phyloP scores from a whole-genome alignment of 2,329 filamentous ascomycete genomes.

The Fusarium sp. region DNA sequence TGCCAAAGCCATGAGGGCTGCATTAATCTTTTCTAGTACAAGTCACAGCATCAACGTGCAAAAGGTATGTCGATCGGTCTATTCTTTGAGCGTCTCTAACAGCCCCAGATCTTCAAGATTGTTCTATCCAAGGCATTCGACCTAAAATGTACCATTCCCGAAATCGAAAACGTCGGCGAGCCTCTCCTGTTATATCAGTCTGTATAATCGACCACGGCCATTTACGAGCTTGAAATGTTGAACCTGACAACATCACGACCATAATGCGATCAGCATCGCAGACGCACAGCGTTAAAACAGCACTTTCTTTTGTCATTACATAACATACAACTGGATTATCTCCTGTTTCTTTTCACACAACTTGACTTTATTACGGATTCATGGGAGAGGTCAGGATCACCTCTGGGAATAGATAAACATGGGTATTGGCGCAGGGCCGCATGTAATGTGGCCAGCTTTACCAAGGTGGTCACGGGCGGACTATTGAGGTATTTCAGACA shows the following conservation, averaged over 20 bases:
- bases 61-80: constrained; percentile 69
- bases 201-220: constrained; percentile 48
- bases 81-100: not conserved
- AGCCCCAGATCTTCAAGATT: constrained; percentile 94
- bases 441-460: constrained; percentile 33
- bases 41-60: constrained; percentile 99
- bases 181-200: constrained; percentile 91
- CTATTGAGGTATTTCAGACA: constrained; percentile 34
- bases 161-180: constrained; percentile 98
- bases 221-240: constrained; percentile 41
- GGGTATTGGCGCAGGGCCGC: constrained; percentile 37
- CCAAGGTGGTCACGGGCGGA: constrained; percentile 34
- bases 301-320: constrained; percentile 46
- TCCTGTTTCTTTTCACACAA: constrained; percentile 34
- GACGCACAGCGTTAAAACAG: constrained; percentile 28
- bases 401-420: constrained; percentile 43
- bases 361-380: constrained; percentile 40
- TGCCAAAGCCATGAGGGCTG: constrained; percentile 97
- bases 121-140: constrained; percentile 99
- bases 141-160: constrained; percentile 97
- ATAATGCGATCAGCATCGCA: constrained; percentile 24
- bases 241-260: constrained; percentile 42
- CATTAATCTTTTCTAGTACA: constrained; percentile 97
- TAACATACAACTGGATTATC: constrained; percentile 41
- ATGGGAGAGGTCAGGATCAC: constrained; percentile 42